A percentile compares a stretch with the other conserved stretches of the same genome.
Conservation (phyloP, 2,329 filamentous ascomycete genomes). For the Akanthomyces dipterigenus region DNA sequence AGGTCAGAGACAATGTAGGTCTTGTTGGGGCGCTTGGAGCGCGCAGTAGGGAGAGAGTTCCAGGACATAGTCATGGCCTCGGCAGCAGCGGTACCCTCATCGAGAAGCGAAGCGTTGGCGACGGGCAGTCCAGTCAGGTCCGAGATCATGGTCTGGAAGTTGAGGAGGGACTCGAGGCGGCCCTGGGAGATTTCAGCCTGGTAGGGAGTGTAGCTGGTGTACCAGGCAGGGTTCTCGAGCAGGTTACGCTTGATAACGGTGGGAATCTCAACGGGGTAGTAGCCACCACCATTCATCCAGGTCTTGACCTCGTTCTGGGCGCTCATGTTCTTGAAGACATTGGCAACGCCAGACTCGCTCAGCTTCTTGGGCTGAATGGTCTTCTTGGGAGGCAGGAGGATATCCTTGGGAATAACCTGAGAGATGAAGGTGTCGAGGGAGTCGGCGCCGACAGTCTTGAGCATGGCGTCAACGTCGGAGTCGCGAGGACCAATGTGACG, state of each 20-base stretch:
- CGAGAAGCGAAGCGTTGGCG: constrained; percentile 83
- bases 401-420: constrained; percentile 75
- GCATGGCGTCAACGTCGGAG: constrained; percentile 67
- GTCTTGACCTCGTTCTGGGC: constrained; percentile 36
- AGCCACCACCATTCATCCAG: constrained; percentile 81
- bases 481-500: constrained; percentile 83
- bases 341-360: constrained; percentile 21
- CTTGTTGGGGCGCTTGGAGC: constrained; percentile 69
- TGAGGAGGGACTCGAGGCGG: constrained; percentile 81
- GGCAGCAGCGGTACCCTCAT: constrained; percentile 86
- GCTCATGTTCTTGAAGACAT: constrained; percentile 25
- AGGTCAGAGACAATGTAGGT: constrained; percentile 77
- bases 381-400: constrained; percentile 41
- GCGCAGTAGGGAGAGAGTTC: constrained; percentile 63
- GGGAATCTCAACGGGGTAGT: constrained; percentile 80
- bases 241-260: constrained; percentile 90
- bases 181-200: constrained; percentile 97
- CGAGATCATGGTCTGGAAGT: constrained; percentile 89
- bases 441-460: constrained; percentile 63
- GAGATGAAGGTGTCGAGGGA: constrained; percentile 76
- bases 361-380: constrained; percentile 50
- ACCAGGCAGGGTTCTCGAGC: constrained; percentile 90
- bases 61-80: constrained; percentile 94
- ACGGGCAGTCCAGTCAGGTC: constrained; percentile 84
- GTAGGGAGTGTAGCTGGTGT: constrained; percentile 96